Base-by-base conservation (phyloP, 148 eudicot genomes). In the Persicaria tinctoria region DNA sequence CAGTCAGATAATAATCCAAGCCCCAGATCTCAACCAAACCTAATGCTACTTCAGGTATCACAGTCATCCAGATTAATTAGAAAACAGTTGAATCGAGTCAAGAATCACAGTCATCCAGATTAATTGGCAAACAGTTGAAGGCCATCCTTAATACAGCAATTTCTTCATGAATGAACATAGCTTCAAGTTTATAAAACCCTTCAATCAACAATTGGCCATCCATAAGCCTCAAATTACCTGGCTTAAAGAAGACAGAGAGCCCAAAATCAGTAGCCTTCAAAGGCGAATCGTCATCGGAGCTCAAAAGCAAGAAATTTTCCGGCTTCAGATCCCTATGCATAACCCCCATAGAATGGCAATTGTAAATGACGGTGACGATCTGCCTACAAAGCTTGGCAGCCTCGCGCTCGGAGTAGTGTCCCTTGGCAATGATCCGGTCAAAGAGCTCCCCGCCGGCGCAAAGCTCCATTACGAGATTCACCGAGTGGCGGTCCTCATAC, bases 241-340 rank as follows among this genome's bases (percentile, higher is more conserved):
- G 86, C 77, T 91, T 91, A 49, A 87, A 91, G 75, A 94, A 94
- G 14, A 89, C 89, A 1, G 98, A 94, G 6, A 94, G 83, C 5
- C 98, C 98, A 68, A 94, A 94, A 82, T 94, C 98, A 70, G 96
- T 94, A 46, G 98, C 98, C 77, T 94, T 91, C 80, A 94, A 78
- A 0, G 98, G 98, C 17, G 98, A 90, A 77, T 86, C 78, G 51
- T 94, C 97, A 27, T 77, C 85, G 1, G 59, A 8, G 44, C 83
- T 87, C 82, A 91, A 79, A 6, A 94, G 70, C 90, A 94, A 78
- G 84, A 94, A 94, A 72, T 94, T 94, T 84, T 94, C 98, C 1
- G 98, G 98, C 59, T 94, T 94, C 74, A 94, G 89, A 82, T 94
- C 98, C 76, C 98, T 76, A 77, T 93, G 98, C 90, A 94, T 89